phyloP scores from a whole-genome alignment of 441 rosid species.

The Syzygium syzygioides region DNA sequence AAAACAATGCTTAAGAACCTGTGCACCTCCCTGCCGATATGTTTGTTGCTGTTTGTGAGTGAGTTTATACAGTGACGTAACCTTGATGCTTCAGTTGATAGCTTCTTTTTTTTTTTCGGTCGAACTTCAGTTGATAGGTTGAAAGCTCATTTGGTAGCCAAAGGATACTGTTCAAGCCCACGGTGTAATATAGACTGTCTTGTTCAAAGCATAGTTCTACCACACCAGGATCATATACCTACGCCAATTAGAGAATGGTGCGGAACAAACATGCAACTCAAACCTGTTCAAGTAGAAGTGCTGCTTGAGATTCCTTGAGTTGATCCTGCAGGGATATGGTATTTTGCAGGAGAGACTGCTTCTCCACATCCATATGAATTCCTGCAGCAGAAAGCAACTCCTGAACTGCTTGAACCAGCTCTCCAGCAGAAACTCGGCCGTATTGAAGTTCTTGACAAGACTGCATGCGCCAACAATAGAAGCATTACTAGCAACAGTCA shows the following conservation, averaged over 20 bases:
- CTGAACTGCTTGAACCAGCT: constrained; percentile 83
- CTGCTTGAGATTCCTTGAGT: constrained; percentile 73
- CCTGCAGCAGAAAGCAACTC: constrained; percentile 99
- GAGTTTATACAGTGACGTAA: not conserved
- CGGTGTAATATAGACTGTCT: not conserved
- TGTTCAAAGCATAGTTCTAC: not conserved
- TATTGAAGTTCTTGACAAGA: constrained; percentile 48
- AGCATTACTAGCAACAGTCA: not conserved
- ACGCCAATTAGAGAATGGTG: not conserved
- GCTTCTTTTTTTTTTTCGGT: too few species aligned
- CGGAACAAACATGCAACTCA: not conserved
- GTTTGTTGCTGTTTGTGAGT: not conserved
- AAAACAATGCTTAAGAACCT: not conserved
- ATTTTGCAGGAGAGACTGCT: constrained; percentile 70
- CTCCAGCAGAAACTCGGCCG: constrained; percentile 81
- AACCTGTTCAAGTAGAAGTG: constrained; percentile 87
- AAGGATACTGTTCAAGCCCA: not conserved
- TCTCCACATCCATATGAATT: constrained; percentile 74
- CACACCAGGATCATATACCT: not conserved
- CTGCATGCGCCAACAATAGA: constrained; percentile 30
- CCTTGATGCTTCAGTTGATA: not conserved
- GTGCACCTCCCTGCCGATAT: not conserved
- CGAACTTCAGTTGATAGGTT: not conserved
- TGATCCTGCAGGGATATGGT: constrained; percentile 75
- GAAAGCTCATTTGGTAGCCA: not conserved